Base-by-base conservation (phyloP, 1,284 basidiomycete species). In the Gymnopus androsaceus region DNA sequence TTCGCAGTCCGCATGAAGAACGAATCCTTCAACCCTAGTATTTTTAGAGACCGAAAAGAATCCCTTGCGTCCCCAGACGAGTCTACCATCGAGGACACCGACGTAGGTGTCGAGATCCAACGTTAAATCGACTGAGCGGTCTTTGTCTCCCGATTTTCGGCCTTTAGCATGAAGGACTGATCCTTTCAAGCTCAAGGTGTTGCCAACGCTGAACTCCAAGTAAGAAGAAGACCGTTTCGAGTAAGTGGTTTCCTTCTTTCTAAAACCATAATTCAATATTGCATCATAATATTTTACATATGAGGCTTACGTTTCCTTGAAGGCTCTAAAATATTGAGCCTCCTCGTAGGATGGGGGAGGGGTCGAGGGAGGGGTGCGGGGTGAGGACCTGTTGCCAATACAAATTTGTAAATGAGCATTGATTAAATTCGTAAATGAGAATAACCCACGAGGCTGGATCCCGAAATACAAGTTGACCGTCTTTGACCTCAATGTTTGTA, bases 21-120 rank as follows among this genome's bases (percentile, higher is more conserved):
- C 36, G 23, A 36, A 40, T 25, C 21, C 49, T 38, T 51, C 34
- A 21, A 51, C 33, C 37, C 34, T 37, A 7, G 30, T 40, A 15
- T 51, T 37, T 25, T 21, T 11, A 27, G 33, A 51, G 17, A 2
- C 30, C 34, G 47, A 33, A 33, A 30, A 31, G 28, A 50, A 50
- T 21, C 33, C 33, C 30, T 25, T n/a, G 47, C 47, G 47, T 15
- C 28, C 47, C 47, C 47, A 50, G 23, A 50, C 47, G 12, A 51
- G 47, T 31, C 23, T 25, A 5, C 47, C 31, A 7, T 50, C 25
- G 23, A 50, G 28, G 31, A 50, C 17, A 6, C 47, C 47, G 33
- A 50, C 36, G 47, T 50, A 31, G 21, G n/a, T n/a, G n/a, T n/a
- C n/a, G n/a, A n/a, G n/a, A n/a, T n/a, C n/a, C n/a, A n/a, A n/a